Percentiles rank a stretch among this genome's conserved stretches.
Conservation (phyloP, 225 moss, liverwort and hornwort species). For the Climacium dendroides region DNA sequence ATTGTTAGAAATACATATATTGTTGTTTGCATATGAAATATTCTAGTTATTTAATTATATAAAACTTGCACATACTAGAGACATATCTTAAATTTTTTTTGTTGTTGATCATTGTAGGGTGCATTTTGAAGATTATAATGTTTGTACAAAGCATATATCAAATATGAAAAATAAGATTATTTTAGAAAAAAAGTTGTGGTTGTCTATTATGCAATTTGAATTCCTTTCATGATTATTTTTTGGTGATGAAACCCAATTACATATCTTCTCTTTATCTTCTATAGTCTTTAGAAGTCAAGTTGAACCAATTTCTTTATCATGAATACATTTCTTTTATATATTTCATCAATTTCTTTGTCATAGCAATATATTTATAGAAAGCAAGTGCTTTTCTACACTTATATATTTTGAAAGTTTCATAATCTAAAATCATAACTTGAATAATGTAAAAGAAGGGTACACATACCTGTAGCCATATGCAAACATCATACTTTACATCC, state of each 20-base stretch:
- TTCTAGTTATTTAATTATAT: background rate
- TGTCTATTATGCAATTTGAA: no score
- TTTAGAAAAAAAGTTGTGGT: no score
- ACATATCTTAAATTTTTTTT: no score
- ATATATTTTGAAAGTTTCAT: background rate
- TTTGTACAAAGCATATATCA: background rate
- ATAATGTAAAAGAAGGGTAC: background rate
- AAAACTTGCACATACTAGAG: accelerated
- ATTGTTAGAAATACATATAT: background rate
- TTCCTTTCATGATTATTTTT: no score
- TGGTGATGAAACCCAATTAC: no score
- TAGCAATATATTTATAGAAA: background rate
- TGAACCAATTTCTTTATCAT: no score
- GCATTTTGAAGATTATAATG: background rate
- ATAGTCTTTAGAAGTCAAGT: no score
- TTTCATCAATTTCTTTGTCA: background rate
- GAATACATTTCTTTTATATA: background rate
- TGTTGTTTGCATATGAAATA: background rate
- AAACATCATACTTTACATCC: background rate
- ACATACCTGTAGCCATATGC: background rate
- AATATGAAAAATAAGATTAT: no score
- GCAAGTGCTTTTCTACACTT: background rate
- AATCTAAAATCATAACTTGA: background rate
- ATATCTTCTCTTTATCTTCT: no score
- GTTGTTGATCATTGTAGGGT: no score